Percentiles rank a stretch among this genome's conserved stretches.
Evolutionary conservation across 257 asterid species (phyloP).

Genomic region (Ophiorrhiza pumila): DNA sequence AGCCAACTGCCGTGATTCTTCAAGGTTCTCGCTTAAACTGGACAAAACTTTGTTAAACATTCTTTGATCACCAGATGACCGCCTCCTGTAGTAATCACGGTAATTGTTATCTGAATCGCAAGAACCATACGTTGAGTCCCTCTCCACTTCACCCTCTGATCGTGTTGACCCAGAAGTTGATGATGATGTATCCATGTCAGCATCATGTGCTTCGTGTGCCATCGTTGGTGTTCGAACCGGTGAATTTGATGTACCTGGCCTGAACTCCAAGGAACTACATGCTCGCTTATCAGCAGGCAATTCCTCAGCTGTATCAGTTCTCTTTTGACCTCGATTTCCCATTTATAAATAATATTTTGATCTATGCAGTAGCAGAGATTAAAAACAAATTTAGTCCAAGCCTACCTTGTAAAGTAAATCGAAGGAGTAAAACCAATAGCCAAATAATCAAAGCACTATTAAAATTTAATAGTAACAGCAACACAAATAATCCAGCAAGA

Average conservation of each 20-base stretch:
- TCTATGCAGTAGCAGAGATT: slow-evolving; percentile 2
- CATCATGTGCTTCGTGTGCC: slow-evolving; percentile 51
- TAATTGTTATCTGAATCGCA: slow-evolving; percentile 67
- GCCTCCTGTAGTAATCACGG: slow-evolving; percentile 57
- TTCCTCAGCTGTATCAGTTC: slow-evolving; percentile 66
- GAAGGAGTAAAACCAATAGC: background rate
- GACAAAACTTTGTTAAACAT: slow-evolving; percentile 56
- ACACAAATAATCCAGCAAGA: background rate
- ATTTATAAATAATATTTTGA: slow-evolving; percentile 26
- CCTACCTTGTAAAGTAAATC: background rate
- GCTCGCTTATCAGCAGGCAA: slow-evolving; percentile 95
- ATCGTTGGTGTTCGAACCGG: slow-evolving; percentile 50
- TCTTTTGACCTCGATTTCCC: slow-evolving; percentile 88
- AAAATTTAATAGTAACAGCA: background rate
- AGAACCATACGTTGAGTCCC: slow-evolving; percentile 68
- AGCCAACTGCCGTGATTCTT: slow-evolving; percentile 77
- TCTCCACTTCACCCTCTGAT: slow-evolving; percentile 75
- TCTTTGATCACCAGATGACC: slow-evolving; percentile 50
- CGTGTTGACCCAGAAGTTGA: slow-evolving; percentile 73
- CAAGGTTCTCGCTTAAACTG: slow-evolving; percentile 56
- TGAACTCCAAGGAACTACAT: slow-evolving; percentile 66
- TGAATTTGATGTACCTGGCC: slow-evolving; percentile 76
- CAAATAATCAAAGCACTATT: too few relatives aligned
- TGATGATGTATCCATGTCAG: slow-evolving; percentile 75
- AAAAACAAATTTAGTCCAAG: background rate